Conservation (phyloP, 495 filamentous ascomycete species). For the Cercophora samala region DNA sequence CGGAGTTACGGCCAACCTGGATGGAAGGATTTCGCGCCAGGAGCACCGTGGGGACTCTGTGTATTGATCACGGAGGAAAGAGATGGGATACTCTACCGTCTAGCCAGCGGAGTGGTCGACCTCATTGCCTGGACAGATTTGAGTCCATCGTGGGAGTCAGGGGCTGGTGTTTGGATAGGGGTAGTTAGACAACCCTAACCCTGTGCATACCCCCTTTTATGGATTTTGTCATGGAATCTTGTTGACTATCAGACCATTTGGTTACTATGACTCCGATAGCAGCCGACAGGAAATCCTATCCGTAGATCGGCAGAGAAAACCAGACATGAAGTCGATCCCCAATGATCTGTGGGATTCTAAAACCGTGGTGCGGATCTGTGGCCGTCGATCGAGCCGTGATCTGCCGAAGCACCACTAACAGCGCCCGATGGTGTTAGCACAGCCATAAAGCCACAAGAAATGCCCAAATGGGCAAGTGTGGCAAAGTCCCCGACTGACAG, state of each 20-base stretch:
- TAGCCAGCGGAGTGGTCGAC: not conserved
- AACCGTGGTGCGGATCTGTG: not conserved
- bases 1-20: not conserved
- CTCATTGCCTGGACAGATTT: not conserved
- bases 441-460: not conserved
- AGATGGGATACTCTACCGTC: not conserved
- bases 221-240: not conserved
- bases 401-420: not conserved
- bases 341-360: not conserved
- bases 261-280: not conserved
- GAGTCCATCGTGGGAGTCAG: not conserved
- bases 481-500: not conserved
- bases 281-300: not conserved
- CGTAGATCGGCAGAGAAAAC: not conserved
- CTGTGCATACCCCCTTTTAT: not conserved
- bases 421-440: not conserved
- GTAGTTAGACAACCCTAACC: not conserved
- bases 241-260: not conserved
- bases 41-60: not conserved
- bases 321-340: not conserved
- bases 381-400: not conserved
- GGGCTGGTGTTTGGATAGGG: not conserved
- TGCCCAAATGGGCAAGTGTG: conserved; percentile 5
- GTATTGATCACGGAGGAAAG: not conserved
- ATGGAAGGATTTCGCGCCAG: not conserved